phyloP scores from a whole-genome alignment of 768 basidiomycete genomes.

The Aureoboletus auriporus region DNA sequence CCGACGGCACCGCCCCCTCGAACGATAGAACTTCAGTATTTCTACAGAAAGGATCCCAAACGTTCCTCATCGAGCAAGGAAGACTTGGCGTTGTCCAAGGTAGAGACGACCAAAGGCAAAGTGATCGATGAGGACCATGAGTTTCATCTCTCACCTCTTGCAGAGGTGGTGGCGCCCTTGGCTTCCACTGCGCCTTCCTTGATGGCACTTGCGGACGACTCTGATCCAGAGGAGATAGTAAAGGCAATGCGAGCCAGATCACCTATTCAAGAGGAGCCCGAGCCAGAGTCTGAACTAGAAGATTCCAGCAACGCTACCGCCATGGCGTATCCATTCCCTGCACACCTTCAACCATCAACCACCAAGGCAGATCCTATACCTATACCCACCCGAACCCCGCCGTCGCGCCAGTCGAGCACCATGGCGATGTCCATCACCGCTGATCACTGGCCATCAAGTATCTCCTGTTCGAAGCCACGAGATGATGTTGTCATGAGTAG shows the following conservation, averaged over 20 bases:
- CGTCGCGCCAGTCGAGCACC: slow-evolving; percentile 23
- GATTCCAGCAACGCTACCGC: slow-evolving; percentile 6
- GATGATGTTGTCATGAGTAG: slow-evolving; percentile 28
- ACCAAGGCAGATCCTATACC: slow-evolving; percentile 23
- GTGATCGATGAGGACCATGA: slow-evolving; percentile 24
- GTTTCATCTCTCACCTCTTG: slow-evolving; percentile 30
- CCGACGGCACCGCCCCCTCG: slow-evolving; percentile 10
- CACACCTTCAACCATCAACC: slow-evolving; percentile 22
- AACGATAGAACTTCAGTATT: slow-evolving; percentile 19
- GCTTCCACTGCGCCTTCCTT: slow-evolving; percentile 27
- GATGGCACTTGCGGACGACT: slow-evolving; percentile 27
- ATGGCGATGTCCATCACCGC: slow-evolving; percentile 27
- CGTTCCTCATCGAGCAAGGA: slow-evolving; percentile 14
- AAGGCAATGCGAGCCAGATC: slow-evolving; percentile 16
- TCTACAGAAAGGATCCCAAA: slow-evolving; percentile 21
- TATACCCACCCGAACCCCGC: slow-evolving; percentile 27
- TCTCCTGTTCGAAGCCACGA: slow-evolving; percentile 24
- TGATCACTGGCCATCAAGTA: slow-evolving; percentile 21
- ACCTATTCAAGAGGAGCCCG: slow-evolving; percentile 21
- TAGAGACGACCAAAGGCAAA: slow-evolving; percentile 20
- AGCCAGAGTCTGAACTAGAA: slow-evolving; percentile 25
- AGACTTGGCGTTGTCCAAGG: slow-evolving; percentile 10
- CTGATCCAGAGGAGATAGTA: slow-evolving; percentile 25
- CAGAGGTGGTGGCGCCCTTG: slow-evolving; percentile 23
- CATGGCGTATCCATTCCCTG: slow-evolving; percentile 21